Conservation (phyloP, 2,329 filamentous ascomycete species). For the Cytospora schulzeri region DNA sequence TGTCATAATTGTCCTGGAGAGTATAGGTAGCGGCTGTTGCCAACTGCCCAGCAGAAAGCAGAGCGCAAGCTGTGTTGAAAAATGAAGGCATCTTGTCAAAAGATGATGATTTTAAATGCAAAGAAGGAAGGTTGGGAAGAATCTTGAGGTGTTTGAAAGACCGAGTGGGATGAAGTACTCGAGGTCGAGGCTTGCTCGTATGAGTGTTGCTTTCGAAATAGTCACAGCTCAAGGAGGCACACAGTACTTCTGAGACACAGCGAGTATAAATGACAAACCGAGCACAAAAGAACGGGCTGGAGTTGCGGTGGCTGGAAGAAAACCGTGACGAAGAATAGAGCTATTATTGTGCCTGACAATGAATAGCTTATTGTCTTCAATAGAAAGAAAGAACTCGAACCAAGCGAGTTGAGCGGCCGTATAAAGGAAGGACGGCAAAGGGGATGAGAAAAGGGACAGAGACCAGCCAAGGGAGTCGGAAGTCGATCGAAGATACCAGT, state of each 20-base stretch:
- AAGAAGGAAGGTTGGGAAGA: not conserved
- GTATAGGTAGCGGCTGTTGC: conserved; percentile 44
- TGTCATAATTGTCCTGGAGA: conserved; percentile 51
- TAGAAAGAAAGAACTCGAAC: conserved; percentile 22
- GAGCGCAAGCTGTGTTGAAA: conserved; percentile 32
- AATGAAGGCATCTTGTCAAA: conserved; percentile 24
- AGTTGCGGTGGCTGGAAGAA: not conserved
- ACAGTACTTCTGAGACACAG: conserved; percentile 2
- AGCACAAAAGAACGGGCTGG: not conserved
- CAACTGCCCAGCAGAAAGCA: conserved; percentile 24
- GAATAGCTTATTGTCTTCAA: conserved; percentile 24
- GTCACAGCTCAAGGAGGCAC: not conserved
- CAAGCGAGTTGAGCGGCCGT: conserved; percentile 28
- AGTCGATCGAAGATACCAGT: conserved; percentile 6
- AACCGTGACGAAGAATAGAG: conserved; percentile 14
- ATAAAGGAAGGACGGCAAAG: conserved; percentile 38
- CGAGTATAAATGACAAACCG: not conserved
- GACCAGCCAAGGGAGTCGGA: conserved; percentile 18
- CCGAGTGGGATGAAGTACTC: not conserved
- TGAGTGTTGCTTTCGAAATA: not conserved
- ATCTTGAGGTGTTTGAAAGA: not conserved
- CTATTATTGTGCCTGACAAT: conserved; percentile 31
- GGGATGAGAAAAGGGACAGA: conserved; percentile 15
- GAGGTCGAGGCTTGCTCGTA: conserved; percentile 9
- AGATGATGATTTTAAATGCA: not conserved